A percentile compares a stretch with the other conserved stretches of the same genome.
Conservation (phyloP, 1,139 yeast genomes). For the Blastobotrys apis region DNA sequence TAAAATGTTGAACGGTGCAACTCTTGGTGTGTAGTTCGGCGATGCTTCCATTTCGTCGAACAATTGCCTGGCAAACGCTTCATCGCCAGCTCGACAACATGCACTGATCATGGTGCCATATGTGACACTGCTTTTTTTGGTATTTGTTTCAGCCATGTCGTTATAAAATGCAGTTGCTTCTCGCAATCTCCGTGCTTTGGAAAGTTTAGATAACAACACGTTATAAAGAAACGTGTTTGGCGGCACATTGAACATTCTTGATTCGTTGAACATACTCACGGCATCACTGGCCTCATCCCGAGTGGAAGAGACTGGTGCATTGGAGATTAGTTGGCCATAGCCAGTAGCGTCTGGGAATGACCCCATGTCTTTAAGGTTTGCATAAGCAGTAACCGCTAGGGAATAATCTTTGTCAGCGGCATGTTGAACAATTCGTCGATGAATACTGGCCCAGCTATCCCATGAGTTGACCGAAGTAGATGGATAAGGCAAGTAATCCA, state of each 20-base stretch:
- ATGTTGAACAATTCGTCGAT: slow-evolving; percentile 26
- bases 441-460: slow-evolving; percentile 30
- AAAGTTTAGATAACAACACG: slow-evolving; percentile 36
- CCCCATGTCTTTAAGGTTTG: slow-evolving; percentile 32
- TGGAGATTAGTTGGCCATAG: slow-evolving; percentile 35
- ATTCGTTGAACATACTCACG: slow-evolving; percentile 35
- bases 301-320: slow-evolving; percentile 23
- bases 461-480: slow-evolving; percentile 25
- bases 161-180: slow-evolving; percentile 33
- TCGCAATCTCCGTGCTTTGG: slow-evolving; percentile 36
- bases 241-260: slow-evolving; percentile 29
- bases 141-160: slow-evolving; percentile 34
- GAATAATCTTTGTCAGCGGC: slow-evolving; percentile 27
- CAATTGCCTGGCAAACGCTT: slow-evolving; percentile 32
- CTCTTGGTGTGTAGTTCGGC: slow-evolving; percentile 31
- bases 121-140: slow-evolving; percentile 34
- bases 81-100: slow-evolving; percentile 39
- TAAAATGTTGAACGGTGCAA: slow-evolving; percentile 41
- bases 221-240: slow-evolving; percentile 39
- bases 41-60: slow-evolving; percentile 37
- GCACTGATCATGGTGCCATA: slow-evolving; percentile 42
- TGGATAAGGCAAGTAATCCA: slow-evolving; percentile 27
- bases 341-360: slow-evolving; percentile 38
- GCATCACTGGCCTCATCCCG: slow-evolving; percentile 38
- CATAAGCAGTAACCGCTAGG: slow-evolving; percentile 29